Conservation (phyloP, 169 alveolate genomes). For the Plasmodium gallinaceum region DNA sequence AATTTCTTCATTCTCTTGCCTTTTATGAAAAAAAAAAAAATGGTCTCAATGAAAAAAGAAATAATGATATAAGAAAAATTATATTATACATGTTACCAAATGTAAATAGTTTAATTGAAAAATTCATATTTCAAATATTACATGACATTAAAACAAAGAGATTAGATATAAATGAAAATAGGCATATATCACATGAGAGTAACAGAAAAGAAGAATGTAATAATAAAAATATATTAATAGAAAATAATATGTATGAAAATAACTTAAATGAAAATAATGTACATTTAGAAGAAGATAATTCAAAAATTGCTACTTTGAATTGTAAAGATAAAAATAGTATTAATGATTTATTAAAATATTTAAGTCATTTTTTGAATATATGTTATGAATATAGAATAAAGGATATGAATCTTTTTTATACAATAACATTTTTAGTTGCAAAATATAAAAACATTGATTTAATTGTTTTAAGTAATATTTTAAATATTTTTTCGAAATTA, state of each 20-base stretch:
- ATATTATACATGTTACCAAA: constrained; percentile 7
- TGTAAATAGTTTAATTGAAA: constrained; percentile 10
- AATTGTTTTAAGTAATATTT: constrained; percentile 26
- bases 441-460: constrained; percentile 40
- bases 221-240: no score
- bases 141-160: not conserved
- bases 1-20: constrained; percentile 13
- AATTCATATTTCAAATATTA: not conserved
- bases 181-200: no score
- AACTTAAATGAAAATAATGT: not conserved
- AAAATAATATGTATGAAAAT: not conserved
- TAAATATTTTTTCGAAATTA: constrained; percentile 37
- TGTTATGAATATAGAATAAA: constrained; percentile 17
- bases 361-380: constrained; percentile 46
- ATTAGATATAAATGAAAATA: no score
- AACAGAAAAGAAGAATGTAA: not conserved
- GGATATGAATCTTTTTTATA: constrained; percentile 22
- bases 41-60: not conserved
- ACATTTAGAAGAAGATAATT: not conserved
- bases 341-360: constrained; percentile 4
- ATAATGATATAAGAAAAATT: not conserved
- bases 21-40: constrained; percentile 24
- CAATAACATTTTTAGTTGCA: not conserved
- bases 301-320: not conserved
- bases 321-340: not conserved